Evolutionary conservation across 2,329 filamentous ascomycete genomes (phyloP).

Genomic region (Penicillium sp.): DNA sequence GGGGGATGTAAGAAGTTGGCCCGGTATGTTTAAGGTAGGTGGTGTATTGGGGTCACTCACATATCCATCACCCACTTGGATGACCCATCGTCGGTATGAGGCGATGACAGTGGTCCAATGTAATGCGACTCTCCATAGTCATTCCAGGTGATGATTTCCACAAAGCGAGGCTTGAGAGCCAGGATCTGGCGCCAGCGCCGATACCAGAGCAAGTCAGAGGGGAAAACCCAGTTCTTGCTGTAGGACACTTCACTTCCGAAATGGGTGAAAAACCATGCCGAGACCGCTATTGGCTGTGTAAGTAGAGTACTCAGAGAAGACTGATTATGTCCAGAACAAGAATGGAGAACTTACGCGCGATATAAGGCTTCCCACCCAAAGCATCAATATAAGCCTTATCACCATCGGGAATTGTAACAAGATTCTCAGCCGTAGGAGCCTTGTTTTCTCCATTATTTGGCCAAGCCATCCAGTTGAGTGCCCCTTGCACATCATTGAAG

Average conservation of each 20-base stretch:
- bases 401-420: conserved; percentile 42
- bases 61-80: conserved; percentile 55
- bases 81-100: conserved; percentile 38
- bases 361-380: conserved; percentile 47
- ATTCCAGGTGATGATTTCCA: conserved; percentile 52
- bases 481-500: conserved; percentile 41
- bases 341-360: conserved; percentile 43
- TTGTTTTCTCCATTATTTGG: conserved; percentile 49
- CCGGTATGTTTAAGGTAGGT: background rate
- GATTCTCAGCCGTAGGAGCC: conserved; percentile 44
- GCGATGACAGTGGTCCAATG: conserved; percentile 50
- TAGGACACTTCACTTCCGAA: conserved; percentile 48
- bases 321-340: background rate
- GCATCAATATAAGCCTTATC: conserved; percentile 38
- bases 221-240: conserved; percentile 55
- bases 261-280: conserved; percentile 56
- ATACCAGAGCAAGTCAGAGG: conserved; percentile 47
- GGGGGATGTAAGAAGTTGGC: background rate
- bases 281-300: conserved; percentile 34
- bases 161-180: conserved; percentile 47
- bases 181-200: conserved; percentile 47
- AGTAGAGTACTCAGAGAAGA: background rate
- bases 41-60: conserved; percentile 25
- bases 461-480: conserved; percentile 50
- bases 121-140: conserved; percentile 60